These are phyloP conservation scores for Ophiostoma quercus DNA, from an alignment of 2,329 filamentous ascomycete genomes.

Conservation along the genomic window DNA sequence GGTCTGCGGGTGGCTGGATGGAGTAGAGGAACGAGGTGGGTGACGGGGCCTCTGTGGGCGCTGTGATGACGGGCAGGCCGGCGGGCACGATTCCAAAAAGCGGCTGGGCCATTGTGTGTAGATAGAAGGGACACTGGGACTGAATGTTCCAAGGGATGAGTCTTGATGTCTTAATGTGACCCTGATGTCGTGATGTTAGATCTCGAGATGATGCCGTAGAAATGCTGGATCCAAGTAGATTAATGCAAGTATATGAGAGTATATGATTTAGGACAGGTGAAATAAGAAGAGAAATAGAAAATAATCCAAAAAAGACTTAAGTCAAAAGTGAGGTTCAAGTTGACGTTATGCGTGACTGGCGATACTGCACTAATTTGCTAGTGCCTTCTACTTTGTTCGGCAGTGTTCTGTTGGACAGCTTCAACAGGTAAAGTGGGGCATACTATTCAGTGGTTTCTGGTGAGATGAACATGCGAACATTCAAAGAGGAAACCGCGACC, in stretches of 20 bases:
- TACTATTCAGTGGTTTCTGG: neutral
- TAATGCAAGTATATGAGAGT: neutral
- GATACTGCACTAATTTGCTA: constrained; percentile 18
- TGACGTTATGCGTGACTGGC: neutral
- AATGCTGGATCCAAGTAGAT: neutral
- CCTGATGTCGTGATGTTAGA: neutral
- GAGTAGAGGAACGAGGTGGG: constrained; percentile 54
- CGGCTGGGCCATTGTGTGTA: constrained; percentile 40
- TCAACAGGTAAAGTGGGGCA: constrained; percentile 1
- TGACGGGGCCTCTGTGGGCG: constrained; percentile 49
- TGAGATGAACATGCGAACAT: neutral
- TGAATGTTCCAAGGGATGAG: neutral
- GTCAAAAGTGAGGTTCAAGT: neutral
- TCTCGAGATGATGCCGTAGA: neutral
- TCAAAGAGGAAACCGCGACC: neutral
- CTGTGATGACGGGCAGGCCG: constrained; percentile 52
- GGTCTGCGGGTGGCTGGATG: constrained; percentile 34
- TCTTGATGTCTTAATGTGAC: neutral
- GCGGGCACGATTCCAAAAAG: constrained; percentile 58
- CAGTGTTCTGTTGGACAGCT: constrained; percentile 10
- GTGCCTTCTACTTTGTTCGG: constrained; percentile 24
- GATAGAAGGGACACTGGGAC: neutral
- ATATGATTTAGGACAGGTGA: neutral
- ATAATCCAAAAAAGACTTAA: neutral
- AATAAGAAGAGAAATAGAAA: neutral